Conservation (phyloP, 2,329 filamentous ascomycete genomes). For the Aureobasidium sp. region DNA sequence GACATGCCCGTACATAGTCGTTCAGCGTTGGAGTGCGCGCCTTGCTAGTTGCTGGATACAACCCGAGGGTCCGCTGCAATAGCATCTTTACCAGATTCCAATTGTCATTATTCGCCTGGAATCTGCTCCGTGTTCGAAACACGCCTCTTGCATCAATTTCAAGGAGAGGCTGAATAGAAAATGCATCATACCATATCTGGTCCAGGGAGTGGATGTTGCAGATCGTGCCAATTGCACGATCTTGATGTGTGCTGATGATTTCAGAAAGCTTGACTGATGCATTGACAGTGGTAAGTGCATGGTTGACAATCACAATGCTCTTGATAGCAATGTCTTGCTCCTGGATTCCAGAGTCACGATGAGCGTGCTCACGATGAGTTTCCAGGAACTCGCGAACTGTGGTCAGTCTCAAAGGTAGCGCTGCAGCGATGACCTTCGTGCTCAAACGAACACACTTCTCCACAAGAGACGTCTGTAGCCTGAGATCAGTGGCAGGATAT, state of each 20-base stretch:
- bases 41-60: conserved; percentile 37
- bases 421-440: neutral
- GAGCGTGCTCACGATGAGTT: conserved; percentile 32
- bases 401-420: conserved; percentile 12
- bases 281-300: conserved; percentile 28
- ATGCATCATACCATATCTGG: conserved; percentile 36
- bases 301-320: conserved; percentile 39
- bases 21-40: conserved; percentile 41
- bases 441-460: neutral
- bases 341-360: conserved; percentile 42
- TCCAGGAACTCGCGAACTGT: conserved; percentile 39
- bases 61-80: conserved; percentile 38
- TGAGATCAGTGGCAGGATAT: neutral
- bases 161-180: conserved; percentile 45
- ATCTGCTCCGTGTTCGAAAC: conserved; percentile 33
- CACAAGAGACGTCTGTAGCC: neutral
- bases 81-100: conserved; percentile 44
- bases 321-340: conserved; percentile 37
- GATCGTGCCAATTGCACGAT: neutral
- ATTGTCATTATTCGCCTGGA: conserved; percentile 35
- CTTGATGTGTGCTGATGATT: neutral
- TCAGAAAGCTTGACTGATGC: conserved; percentile 1
- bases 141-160: conserved; percentile 46
- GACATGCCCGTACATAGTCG: conserved; percentile 44
- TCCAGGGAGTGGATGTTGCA: conserved; percentile 29